These are phyloP conservation scores for Naumovozyma baii DNA, from an alignment of 805 yeast species.

Conservation along the genomic window DNA sequence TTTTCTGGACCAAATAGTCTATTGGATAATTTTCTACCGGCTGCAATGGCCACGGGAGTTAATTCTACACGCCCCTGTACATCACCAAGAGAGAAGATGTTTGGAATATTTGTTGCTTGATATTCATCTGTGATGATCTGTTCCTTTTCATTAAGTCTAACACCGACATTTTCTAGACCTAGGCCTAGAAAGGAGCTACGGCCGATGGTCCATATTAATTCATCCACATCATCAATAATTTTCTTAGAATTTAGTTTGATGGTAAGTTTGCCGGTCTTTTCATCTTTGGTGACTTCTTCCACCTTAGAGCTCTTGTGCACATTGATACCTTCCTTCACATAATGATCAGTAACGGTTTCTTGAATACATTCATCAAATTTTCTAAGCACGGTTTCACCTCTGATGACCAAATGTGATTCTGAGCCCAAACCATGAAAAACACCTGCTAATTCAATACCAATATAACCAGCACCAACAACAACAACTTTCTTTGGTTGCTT, in stretches of 20 bases:
- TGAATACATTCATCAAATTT: constrained; percentile 78
- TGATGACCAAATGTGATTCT: constrained; percentile 76
- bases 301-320: constrained; percentile 62
- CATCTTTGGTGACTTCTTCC: constrained; percentile 38
- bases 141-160: constrained; percentile 48
- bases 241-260: constrained; percentile 36
- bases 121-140: constrained; percentile 76
- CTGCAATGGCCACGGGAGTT: constrained; percentile 97
- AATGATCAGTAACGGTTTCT: constrained; percentile 67
- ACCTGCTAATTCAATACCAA: constrained; percentile 92
- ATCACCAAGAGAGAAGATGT: constrained; percentile 84
- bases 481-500: constrained; percentile 87
- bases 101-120: constrained; percentile 66
- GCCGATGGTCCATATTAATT: constrained; percentile 89
- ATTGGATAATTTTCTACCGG: constrained; percentile 90
- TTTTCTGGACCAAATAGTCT: constrained; percentile 76
- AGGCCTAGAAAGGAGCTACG: constrained; percentile 68
- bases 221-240: constrained; percentile 63
- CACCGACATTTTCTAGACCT: constrained; percentile 68
- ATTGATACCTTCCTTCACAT: constrained; percentile 70
- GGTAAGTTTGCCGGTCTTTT: constrained; percentile 39
- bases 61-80: constrained; percentile 87
- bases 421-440: constrained; percentile 83
- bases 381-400: constrained; percentile 87
- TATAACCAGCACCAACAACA: constrained; percentile 95